These are phyloP conservation scores for Phytophthora rubi DNA, from an alignment of 352 stramenopile species.

Conservation along the genomic window DNA sequence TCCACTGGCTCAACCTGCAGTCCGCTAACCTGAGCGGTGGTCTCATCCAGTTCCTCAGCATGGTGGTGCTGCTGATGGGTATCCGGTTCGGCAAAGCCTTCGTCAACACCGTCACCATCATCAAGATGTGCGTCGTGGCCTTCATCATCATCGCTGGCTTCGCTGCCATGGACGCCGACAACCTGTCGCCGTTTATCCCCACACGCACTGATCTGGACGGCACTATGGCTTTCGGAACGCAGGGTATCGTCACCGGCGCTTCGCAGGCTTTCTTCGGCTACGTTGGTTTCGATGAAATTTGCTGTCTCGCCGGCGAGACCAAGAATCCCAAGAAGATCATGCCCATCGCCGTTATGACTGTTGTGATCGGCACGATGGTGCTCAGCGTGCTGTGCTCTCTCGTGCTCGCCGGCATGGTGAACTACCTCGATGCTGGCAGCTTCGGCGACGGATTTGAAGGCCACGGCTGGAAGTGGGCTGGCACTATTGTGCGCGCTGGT, in stretches of 20 bases:
- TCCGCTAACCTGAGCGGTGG: slow-evolving; percentile 56
- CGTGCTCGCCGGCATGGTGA: slow-evolving; percentile 85
- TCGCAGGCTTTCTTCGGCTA: slow-evolving; percentile 94
- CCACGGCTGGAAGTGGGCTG: slow-evolving; percentile 53
- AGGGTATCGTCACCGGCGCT: slow-evolving; percentile 81
- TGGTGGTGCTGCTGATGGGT: slow-evolving; percentile 74
- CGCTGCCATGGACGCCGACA: slow-evolving; percentile 71
- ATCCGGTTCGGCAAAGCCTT: slow-evolving; percentile 89
- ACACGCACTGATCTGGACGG: slow-evolving; percentile 30
- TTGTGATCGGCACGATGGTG: slow-evolving; percentile 72
- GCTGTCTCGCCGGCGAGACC: slow-evolving; percentile 85
- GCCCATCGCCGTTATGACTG: slow-evolving; percentile 81
- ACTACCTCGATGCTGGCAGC: slow-evolving; percentile 48
- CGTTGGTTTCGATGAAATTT: slow-evolving; percentile 95
- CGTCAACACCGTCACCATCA: slow-evolving; percentile 83
- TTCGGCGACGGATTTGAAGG: slow-evolving; percentile 62
- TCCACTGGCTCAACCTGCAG: slow-evolving; percentile 59
- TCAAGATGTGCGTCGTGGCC: slow-evolving; percentile 78
- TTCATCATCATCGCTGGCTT: slow-evolving; percentile 92
- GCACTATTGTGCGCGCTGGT: slow-evolving; percentile 58
- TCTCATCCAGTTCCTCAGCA: slow-evolving; percentile 68
- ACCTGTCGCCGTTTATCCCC: slow-evolving; percentile 88
- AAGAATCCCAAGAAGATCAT: slow-evolving; percentile 83
- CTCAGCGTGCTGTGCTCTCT: slow-evolving; percentile 82
- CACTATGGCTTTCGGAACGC: slow-evolving; percentile 46